Base-by-base conservation (phyloP, 2,329 filamentous ascomycete genomes). In the Ophiostoma himal-ulmi region DNA sequence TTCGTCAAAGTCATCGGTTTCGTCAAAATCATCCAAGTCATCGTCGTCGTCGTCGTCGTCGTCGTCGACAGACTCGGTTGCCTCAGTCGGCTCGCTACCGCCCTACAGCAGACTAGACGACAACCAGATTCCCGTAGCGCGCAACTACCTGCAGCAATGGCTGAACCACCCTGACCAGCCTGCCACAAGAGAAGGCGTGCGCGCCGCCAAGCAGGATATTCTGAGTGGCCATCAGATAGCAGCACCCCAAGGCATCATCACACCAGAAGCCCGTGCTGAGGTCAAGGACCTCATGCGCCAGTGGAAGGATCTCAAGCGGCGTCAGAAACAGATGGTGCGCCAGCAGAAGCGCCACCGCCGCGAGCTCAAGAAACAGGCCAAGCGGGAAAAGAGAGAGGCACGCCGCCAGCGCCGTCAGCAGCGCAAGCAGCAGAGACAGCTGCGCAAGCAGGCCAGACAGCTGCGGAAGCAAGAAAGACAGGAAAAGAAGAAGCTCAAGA, bases 71-170 rank as follows among this genome's bases (percentile, higher is more conserved):
- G 77, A 76, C 26, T 81, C 79, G 1, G 77, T 73, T 3, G 81
- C 77, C 0, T 84, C 83, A 1, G 77, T 87, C 69, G 85, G 82
- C 48, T 86, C 84, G 1, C 82, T 88, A 0, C 84, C 84, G 3
- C 62, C 62, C 69, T 83, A 83, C 74, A 83, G 86, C 70, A 81
- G 84, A 60, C 78, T 88, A 1, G 77, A 76, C 14, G 82, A 83
- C 69, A 75, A 78, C 22, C 85, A 87, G 75, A 78, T 88, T 1
- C 81, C 83, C 1, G 72, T 82, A 0, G 81, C 82, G 17, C 80
- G 80, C 65, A 75, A 79, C 14, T 80, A 80, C 3, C 78, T 89
- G 20, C 73, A 79, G 30, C 76, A 79, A 8, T 88, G 85, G 84
- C 80, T 85, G 1, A 77, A 80, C 10, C 79, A 82, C 52, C 84